phyloP scores from a whole-genome alignment of 495 filamentous ascomycete genomes.

The Rhizodiscina lignyota region DNA sequence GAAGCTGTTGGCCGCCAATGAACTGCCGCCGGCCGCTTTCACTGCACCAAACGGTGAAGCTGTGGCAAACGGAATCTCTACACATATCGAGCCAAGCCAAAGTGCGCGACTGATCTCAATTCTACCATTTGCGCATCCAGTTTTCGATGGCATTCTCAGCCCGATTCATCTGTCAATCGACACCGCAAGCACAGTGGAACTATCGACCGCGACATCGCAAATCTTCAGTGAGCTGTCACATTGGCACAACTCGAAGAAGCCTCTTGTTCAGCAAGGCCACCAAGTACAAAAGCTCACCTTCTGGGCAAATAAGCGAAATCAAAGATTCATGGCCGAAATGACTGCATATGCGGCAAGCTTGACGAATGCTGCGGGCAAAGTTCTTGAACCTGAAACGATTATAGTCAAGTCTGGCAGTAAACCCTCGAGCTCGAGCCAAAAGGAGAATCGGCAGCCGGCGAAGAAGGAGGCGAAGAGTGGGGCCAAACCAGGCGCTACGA shows the following conservation, averaged over 20 bases:
- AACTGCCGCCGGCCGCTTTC: not conserved
- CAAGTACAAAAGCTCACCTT: constrained; percentile 11
- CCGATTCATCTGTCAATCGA: constrained; percentile 31
- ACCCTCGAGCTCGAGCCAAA: not conserved
- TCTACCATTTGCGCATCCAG: constrained; percentile 42
- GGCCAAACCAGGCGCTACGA: constrained; percentile 6
- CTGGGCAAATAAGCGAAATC: constrained; percentile 27
- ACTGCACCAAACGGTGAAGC: not conserved
- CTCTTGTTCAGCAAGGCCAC: constrained; percentile 22
- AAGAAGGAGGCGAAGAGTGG: constrained; percentile 18
- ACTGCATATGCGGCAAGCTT: constrained; percentile 53
- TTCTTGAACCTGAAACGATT: constrained; percentile 44
- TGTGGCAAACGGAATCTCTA: too few species aligned
- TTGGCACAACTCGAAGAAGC: constrained; percentile 45
- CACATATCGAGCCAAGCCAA: not conserved
- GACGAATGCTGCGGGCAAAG: constrained; percentile 43
- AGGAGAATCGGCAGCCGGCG: constrained; percentile 4
- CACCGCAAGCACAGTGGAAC: constrained; percentile 7
- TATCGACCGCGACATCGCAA: constrained; percentile 5
- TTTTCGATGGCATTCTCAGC: constrained; percentile 40
- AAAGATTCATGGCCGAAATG: constrained; percentile 44
- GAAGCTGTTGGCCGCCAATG: not conserved
- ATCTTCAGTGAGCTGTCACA: constrained; percentile 44
- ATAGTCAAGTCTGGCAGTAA: constrained; percentile 19
- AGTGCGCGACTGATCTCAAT: constrained; percentile 19